These are phyloP conservation scores for Phytopythium aichiense DNA, from an alignment of 352 stramenopile species.

Conservation along the genomic window DNA sequence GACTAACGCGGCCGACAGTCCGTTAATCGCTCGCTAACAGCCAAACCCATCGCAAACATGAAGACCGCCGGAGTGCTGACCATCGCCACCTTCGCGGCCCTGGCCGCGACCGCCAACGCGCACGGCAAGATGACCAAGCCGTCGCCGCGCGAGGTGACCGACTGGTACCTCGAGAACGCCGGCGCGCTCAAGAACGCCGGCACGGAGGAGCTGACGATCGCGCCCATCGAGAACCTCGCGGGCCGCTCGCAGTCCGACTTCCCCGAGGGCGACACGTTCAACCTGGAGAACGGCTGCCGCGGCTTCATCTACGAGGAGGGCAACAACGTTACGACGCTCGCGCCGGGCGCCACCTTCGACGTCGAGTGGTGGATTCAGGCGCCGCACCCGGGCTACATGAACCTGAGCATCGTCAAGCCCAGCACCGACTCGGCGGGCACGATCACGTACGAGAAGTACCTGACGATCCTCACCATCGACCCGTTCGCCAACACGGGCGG, in stretches of 20 bases:
- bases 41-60: conserved; percentile 13
- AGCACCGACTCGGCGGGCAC: conserved; percentile 25
- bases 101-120: conserved; percentile 24
- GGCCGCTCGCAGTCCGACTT: conserved; percentile 25
- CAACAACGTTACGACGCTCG: conserved; percentile 25
- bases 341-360: conserved; percentile 19
- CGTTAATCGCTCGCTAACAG: conserved; percentile 12
- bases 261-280: conserved; percentile 22
- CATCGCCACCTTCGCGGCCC: conserved; percentile 10
- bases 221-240: conserved; percentile 22
- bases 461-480: conserved; percentile 28
- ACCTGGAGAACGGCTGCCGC: conserved; percentile 33
- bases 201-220: conserved; percentile 24
- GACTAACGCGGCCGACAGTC: background rate
- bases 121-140: conserved; percentile 22
- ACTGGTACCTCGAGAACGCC: conserved; percentile 19
- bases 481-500: conserved; percentile 34
- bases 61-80: conserved; percentile 12
- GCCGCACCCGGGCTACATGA: conserved; percentile 46
- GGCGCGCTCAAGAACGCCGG: conserved; percentile 29
- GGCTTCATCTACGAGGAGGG: conserved; percentile 30
- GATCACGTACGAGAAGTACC: conserved; percentile 43
- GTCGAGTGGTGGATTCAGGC: conserved; percentile 45
- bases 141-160: conserved; percentile 15
- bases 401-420: conserved; percentile 51